These are phyloP conservation scores for Cephalotrichum gorgonifer DNA, from an alignment of 2,329 filamentous ascomycete species.

Conservation along the genomic window DNA sequence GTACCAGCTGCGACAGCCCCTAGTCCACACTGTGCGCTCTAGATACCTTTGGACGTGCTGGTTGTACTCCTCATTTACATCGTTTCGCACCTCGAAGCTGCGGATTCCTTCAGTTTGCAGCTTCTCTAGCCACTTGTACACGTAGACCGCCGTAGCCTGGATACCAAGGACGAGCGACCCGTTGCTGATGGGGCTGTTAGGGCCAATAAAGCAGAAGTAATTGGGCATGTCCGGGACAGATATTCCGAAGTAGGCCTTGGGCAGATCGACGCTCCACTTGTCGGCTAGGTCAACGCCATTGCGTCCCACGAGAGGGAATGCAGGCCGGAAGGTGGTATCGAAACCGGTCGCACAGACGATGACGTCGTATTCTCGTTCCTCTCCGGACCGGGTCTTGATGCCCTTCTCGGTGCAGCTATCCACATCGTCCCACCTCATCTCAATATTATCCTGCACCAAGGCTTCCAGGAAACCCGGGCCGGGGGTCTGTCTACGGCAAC, in stretches of 20 bases:
- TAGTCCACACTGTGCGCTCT: constrained; percentile 40
- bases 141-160: constrained; percentile 56
- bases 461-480: constrained; percentile 60
- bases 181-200: constrained; percentile 46
- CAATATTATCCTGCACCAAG: constrained; percentile 48
- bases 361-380: constrained; percentile 46
- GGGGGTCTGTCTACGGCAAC: constrained; percentile 55
- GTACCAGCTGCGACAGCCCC: constrained; percentile 62
- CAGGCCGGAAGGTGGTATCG: constrained; percentile 46
- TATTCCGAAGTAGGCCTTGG: constrained; percentile 57
- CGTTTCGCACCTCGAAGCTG: constrained; percentile 43
- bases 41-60: constrained; percentile 49
- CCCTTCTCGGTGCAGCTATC: constrained; percentile 47
- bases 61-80: constrained; percentile 54
- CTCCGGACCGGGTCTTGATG: constrained; percentile 49
- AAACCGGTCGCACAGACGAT: constrained; percentile 61
- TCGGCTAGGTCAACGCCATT: constrained; percentile 38
- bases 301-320: constrained; percentile 47
- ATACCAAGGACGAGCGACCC: constrained; percentile 58
- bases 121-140: constrained; percentile 60
- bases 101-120: constrained; percentile 54
- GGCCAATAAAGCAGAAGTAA: constrained; percentile 52
- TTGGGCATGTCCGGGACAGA: constrained; percentile 58
- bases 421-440: constrained; percentile 47
- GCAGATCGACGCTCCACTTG: constrained; percentile 48